Evolutionary conservation across 257 asterid species (phyloP), one percentile per base, ranked within the genome.

Genomic region (Jasminum sambac): DNA sequence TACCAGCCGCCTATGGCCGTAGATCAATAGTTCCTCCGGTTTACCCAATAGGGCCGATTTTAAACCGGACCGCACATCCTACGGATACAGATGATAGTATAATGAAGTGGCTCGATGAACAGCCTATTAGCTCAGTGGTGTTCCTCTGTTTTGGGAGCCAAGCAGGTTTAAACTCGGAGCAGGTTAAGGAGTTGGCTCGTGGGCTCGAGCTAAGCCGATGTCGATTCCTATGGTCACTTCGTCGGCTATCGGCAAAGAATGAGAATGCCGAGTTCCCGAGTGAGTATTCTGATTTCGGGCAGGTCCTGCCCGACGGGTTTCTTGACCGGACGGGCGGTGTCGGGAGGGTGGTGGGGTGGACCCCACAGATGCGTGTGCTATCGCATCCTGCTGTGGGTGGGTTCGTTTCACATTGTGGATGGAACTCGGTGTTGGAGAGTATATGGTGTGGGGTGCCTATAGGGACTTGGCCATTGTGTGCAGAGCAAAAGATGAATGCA

Each of bases 391-490:
- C 96, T 0, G 74, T 87, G 11, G 88, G 93, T 3, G 93, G 90
- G 3, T 89, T 86, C 38, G 84, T 84, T 5, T 89, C 91, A 0
- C 93, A 86, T 57, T 89, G 96, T 3, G 96, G 96, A 0, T 89
- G 96, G 96, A 89, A 89, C 62, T 86, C 93, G 0, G 79, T 67
- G 66, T 63, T 86, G 69, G 93, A 89, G 74, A 84, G 90, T 75
- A 11, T 89, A 11, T 87, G 89, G 93, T 80, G 74, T 12, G 88
- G 87, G 13, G 88, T 85, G 40, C 91, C 93, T 0, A 66, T 89
- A 0, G 96, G 87, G 0, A 75, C 96, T 0, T 87, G 89, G 93
- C 96, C 91, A 8, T 24, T 85, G 76, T 72, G 80, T 36, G 68
- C 94, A 0, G 91, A 87, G 66, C 94, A 89, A 37, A 89, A 89